Conservation (phyloP, 2,329 filamentous ascomycete genomes). For the Phialophora macrospora region DNA sequence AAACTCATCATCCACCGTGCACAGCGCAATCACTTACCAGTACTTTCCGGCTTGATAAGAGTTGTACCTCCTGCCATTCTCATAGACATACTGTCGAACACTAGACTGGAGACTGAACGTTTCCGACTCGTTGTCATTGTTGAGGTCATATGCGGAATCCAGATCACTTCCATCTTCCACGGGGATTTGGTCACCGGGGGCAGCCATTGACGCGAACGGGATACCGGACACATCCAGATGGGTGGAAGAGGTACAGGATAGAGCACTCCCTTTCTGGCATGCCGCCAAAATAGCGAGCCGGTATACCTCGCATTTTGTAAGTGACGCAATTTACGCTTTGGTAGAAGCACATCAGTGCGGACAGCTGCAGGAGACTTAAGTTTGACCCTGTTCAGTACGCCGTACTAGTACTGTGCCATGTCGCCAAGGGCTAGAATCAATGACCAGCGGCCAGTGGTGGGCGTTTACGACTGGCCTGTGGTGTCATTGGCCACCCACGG, state of each 20-base stretch:
- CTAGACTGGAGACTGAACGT: conserved; percentile 24
- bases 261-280: too few relatives aligned
- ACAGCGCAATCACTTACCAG: conserved; percentile 15
- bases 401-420: too few relatives aligned
- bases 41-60: conserved; percentile 32
- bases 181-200: neutral
- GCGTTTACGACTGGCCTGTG: too few relatives aligned
- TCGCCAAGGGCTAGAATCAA: too few relatives aligned
- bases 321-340: too few relatives aligned
- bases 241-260: too few relatives aligned
- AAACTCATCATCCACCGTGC: neutral
- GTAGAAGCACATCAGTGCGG: too few relatives aligned
- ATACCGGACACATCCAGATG: neutral
- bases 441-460: too few relatives aligned
- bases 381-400: too few relatives aligned
- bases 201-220: neutral
- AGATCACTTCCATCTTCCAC: neutral
- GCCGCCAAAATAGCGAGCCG: too few relatives aligned
- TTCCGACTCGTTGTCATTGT: conserved; percentile 7
- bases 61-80: conserved; percentile 35
- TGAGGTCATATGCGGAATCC: neutral
- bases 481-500: neutral
- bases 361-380: too few relatives aligned
- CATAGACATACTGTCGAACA: conserved; percentile 21
- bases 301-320: too few relatives aligned